These are phyloP conservation scores for Cryptococcus floricola DNA, from an alignment of 1,284 basidiomycete species.

Conservation along the genomic window DNA sequence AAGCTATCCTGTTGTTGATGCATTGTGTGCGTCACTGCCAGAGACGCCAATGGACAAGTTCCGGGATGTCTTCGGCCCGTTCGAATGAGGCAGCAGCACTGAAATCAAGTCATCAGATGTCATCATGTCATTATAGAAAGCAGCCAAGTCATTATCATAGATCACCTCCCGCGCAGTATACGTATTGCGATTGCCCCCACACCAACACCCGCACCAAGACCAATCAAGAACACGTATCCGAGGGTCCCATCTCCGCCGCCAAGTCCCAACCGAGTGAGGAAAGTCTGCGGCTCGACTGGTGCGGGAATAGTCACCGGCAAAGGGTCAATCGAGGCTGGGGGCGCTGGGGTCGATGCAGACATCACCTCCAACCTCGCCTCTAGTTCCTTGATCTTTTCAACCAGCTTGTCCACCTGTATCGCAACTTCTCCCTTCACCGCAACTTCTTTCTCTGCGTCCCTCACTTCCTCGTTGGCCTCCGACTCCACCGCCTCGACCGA, in stretches of 20 bases:
- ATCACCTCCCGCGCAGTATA: conserved; percentile 20
- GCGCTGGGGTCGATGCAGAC: not conserved
- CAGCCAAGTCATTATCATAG: too few relatives aligned
- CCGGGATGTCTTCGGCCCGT: too few relatives aligned
- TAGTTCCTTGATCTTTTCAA: conserved; percentile 24
- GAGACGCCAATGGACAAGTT: too few relatives aligned
- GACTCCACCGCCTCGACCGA: not conserved
- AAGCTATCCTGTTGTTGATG: too few relatives aligned
- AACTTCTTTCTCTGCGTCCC: conserved; percentile 3
- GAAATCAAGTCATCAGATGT: too few relatives aligned
- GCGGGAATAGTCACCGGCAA: not conserved
- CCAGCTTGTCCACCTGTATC: conserved; percentile 15
- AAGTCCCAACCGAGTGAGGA: conserved; percentile 15
- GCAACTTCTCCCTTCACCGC: conserved; percentile 18
- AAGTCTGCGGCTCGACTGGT: conserved; percentile 1
- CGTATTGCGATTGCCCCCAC: conserved; percentile 34
- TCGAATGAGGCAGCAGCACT: too few relatives aligned
- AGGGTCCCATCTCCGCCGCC: conserved; percentile 9
- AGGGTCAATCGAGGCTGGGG: not conserved
- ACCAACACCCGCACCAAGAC: conserved; percentile 35
- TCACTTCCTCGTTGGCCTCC: not conserved
- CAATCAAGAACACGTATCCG: conserved; percentile 33
- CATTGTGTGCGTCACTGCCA: too few relatives aligned
- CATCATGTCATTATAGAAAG: too few relatives aligned
- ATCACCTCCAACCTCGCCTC: conserved; percentile 22